phyloP scores from a whole-genome alignment of 2,329 filamentous ascomycete genomes.

The Trichoderma sp. region DNA sequence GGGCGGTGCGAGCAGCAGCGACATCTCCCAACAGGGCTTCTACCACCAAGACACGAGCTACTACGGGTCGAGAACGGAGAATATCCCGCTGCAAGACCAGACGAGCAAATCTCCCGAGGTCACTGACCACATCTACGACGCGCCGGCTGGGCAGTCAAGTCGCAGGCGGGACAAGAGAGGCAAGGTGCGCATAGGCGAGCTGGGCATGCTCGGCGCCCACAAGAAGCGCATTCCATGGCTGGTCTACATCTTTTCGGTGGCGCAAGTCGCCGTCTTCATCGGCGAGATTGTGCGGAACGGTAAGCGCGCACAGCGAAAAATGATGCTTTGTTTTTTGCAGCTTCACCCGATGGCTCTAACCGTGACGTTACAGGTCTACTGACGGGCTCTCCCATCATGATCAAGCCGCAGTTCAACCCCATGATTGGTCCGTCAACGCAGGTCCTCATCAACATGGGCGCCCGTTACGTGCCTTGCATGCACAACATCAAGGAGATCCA shows the following conservation, averaged over 20 bases:
- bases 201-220: slow-evolving; percentile 61
- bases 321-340: background rate
- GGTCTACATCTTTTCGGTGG: slow-evolving; percentile 74
- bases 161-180: slow-evolving; percentile 44
- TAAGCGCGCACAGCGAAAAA: slow-evolving; percentile 46
- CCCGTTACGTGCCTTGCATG: slow-evolving; percentile 93
- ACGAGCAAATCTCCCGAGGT: slow-evolving; percentile 46
- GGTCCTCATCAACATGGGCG: slow-evolving; percentile 95
- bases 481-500: slow-evolving; percentile 73
- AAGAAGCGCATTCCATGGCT: slow-evolving; percentile 72
- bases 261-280: slow-evolving; percentile 85
- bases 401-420: slow-evolving; percentile 84
- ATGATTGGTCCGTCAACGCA: slow-evolving; percentile 95
- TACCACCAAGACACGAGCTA: slow-evolving; percentile 61
- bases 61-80: slow-evolving; percentile 55
- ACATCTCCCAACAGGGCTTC: slow-evolving; percentile 42
- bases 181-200: slow-evolving; percentile 58
- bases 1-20: slow-evolving; percentile 42
- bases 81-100: slow-evolving; percentile 61
- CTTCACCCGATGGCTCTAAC: slow-evolving; percentile 19
- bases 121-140: slow-evolving; percentile 66
- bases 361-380: slow-evolving; percentile 58
- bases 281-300: slow-evolving; percentile 84
- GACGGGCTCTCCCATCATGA: slow-evolving; percentile 77
- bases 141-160: slow-evolving; percentile 41